Evolutionary conservation across 768 basidiomycete species (phyloP).

Genomic region (Tulasnella sp.): DNA sequence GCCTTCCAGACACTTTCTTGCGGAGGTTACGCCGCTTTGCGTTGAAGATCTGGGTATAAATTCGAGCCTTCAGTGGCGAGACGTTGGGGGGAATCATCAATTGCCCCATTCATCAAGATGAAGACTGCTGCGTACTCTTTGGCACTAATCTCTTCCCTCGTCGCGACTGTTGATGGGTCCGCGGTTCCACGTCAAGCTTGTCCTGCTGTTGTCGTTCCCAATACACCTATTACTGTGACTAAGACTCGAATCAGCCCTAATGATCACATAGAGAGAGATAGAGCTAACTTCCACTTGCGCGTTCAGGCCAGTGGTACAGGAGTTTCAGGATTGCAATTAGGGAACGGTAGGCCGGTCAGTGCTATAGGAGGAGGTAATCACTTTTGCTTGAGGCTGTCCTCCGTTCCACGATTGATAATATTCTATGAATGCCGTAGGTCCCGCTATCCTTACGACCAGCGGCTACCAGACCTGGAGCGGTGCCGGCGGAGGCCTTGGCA

Average conservation of each 20-base stretch:
- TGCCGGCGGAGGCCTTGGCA: not conserved
- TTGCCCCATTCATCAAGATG: not conserved
- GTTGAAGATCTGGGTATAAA: not conserved
- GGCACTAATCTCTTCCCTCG: not conserved
- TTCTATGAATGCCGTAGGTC: not conserved
- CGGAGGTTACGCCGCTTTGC: not conserved
- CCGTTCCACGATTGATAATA: not conserved
- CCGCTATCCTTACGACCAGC: not conserved
- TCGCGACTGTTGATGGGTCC: not conserved
- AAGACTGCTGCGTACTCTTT: not conserved
- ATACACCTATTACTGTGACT: not conserved
- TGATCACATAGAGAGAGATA: no score
- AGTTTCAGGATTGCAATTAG: not conserved
- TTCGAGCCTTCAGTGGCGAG: not conserved
- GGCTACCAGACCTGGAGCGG: not conserved
- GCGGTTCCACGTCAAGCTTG: not conserved
- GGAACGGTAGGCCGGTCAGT: not conserved
- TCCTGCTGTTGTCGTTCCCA: not conserved
- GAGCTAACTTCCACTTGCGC: not conserved
- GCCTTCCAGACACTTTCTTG: not conserved
- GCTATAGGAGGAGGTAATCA: not conserved
- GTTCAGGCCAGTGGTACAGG: not conserved
- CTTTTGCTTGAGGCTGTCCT: not conserved
- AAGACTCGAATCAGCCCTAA: not conserved
- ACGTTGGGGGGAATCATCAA: not conserved